Evolutionary conservation across 2,329 filamentous ascomycete genomes (phyloP), one percentile per base, ranked within the genome.

Genomic region (Cladorrhinum sp.): DNA sequence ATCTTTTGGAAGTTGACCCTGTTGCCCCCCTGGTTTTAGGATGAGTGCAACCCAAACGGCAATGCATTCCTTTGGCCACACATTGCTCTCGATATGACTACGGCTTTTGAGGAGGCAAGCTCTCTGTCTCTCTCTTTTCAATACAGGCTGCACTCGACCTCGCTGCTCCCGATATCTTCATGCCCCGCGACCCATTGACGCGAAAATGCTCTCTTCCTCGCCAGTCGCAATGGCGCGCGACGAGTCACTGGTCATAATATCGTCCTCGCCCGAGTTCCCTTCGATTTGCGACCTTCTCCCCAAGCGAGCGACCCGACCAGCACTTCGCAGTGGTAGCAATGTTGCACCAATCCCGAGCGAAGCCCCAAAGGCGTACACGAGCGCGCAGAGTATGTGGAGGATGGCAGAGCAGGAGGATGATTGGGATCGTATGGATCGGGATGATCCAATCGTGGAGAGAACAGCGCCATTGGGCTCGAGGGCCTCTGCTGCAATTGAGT

Each of bases 181-280:
- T 72, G 59, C 72, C 66, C 54, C 63, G 57, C 61, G 7, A 45
- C 41, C 68, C 63, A 57, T 56, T 60, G 54, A 67, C 55, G 41
- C 16, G n/a, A 22, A 45, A 50, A 75, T 76, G 73, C 70, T 48
- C 53, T 67, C 62, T 72, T 73, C 61, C 10, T 51, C 64, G 27
- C 56, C 60, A 1, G 20, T 18, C n/a, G 49, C 24, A 38, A 65
- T 64, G 65, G 62, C 66, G 20, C 58, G 62, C 23, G 54, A 66
- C 38, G 66, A 72, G 9, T 66, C 72, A 18, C 65, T 72, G 27
- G 59, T 71, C 27, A 60, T 74, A 29, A 69, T 72, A 8, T 82
- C 82, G 0, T 84, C 82, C 0, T 85, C 83, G 3, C 82, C 83
- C n/a, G 76, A 76, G n/a, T 70, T 86, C 0, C 84, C 84, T 2